Evolutionary conservation across 129 eudicot genomes (phyloP), one percentile per base, ranked within the genome.

Genomic region (carrot (Daucus carota)): DNA sequence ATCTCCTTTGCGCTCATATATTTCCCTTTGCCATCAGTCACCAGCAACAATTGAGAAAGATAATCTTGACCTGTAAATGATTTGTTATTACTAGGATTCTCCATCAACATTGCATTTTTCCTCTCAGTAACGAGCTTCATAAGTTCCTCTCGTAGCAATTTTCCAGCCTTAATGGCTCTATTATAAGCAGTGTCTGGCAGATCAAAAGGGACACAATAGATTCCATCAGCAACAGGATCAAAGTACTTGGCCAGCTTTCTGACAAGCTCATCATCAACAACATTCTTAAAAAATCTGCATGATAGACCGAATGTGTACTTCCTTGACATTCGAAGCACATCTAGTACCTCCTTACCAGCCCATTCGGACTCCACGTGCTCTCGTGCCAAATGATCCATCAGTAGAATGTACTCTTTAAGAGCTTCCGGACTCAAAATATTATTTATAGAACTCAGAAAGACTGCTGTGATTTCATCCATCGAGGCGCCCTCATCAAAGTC

Each of bases 341-440:
- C 73, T 3, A 80, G 77, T 0, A 40, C 77, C 1, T 66, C n/a
- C 24, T 67, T 5, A 8, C 69, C 47, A 18, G 31, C 57, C 87
- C 87, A 84, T 1, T 77, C 59, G 0, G 46, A 12, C n/a, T 28
- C 74, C 43, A 84, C 34, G 45, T 84, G 87, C 11, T 73, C 71
- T 8, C 79, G 77, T 32, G 87, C 87, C 68, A 80, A 28, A 0
- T 31, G 54, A 33, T 80, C 87, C 88, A 85, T 85, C 22, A 74
- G 52, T 0, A 78, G 73, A 33, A 75, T 79, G 77, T 54, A 81
- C 24, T 78, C 47, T 36, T 54, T 77, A 0, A 77, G 34, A 22
- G 80, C 82, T 14, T 84, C 85, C 6, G 73, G 77, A 62, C 62
- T 75, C 34, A 83, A 70, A 31, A 83, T 46, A 40, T 75, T 74